Percentiles rank a stretch among this genome's conserved stretches.
Evolutionary conservation across 371 early-diverging fungal genomes (phyloP).

Genomic region (Mortierella sp.): DNA sequence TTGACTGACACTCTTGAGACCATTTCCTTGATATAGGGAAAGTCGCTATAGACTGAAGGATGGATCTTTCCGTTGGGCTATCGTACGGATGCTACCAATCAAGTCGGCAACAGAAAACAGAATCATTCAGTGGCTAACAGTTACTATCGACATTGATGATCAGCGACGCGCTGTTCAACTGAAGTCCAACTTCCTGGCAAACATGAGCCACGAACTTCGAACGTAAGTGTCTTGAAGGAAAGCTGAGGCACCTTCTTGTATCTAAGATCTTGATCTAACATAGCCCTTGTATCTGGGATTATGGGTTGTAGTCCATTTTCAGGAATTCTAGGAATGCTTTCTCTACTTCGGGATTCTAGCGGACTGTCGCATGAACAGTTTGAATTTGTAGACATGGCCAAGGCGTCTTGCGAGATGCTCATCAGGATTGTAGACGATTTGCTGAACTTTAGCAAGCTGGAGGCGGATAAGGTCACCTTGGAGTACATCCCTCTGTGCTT

Average conservation of each 20-base stretch:
- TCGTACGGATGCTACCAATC: slow-evolving; percentile 50
- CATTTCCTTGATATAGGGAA: slow-evolving; percentile 21
- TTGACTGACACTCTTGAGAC: too few species aligned
- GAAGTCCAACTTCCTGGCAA: slow-evolving; percentile 65
- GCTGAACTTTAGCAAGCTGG: slow-evolving; percentile 71
- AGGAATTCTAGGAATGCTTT: slow-evolving; percentile 70
- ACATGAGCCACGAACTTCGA: slow-evolving; percentile 60
- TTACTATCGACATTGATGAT: slow-evolving; percentile 50
- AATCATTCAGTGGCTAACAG: slow-evolving; percentile 46
- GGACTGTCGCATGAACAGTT: slow-evolving; percentile 63
- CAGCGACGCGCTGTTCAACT: slow-evolving; percentile 46
- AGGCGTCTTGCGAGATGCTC: slow-evolving; percentile 68
- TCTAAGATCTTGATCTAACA: too few species aligned
- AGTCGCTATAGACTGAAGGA: slow-evolving; percentile 38
- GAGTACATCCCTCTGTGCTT: slow-evolving; percentile 61
- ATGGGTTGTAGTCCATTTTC: slow-evolving; percentile 60
- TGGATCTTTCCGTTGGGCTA: slow-evolving; percentile 36
- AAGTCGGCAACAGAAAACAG: slow-evolving; percentile 16
- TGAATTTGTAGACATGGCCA: slow-evolving; percentile 68
- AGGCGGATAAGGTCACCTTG: slow-evolving; percentile 68
- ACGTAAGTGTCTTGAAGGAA: slow-evolving; percentile 19
- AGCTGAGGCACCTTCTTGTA: neutral
- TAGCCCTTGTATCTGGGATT: neutral
- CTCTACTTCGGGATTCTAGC: slow-evolving; percentile 62
- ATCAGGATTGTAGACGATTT: slow-evolving; percentile 71